phyloP scores from a whole-genome alignment of 768 basidiomycete genomes.

The Tremella fuciformis region DNA sequence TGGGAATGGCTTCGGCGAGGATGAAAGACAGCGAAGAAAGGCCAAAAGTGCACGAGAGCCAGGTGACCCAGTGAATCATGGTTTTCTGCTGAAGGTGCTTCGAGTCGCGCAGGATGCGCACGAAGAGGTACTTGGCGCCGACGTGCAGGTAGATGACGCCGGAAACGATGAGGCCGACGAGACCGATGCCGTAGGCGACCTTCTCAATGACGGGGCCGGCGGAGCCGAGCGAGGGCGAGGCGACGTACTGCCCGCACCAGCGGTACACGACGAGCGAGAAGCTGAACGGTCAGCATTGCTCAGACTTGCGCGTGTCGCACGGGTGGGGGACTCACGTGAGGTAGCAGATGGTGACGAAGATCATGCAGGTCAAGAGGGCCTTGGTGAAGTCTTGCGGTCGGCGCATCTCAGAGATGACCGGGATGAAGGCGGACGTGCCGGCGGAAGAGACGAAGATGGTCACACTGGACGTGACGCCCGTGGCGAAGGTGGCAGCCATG shows the following conservation, averaged over 20 bases:
- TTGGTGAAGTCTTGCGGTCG: conserved; percentile 38
- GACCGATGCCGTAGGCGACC: conserved; percentile 30
- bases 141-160: conserved; percentile 26
- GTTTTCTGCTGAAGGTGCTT: conserved; percentile 24
- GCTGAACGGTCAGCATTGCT: conserved; percentile 1
- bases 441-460: conserved; percentile 19
- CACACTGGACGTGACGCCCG: conserved; percentile 15
- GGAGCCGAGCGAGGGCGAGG: conserved; percentile 42
- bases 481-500: conserved; percentile 12
- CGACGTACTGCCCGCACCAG: conserved; percentile 37
- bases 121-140: conserved; percentile 27
- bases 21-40: conserved; percentile 22
- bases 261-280: conserved; percentile 20
- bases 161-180: conserved; percentile 25
- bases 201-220: conserved; percentile 37
- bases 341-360: conserved; percentile 18
- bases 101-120: conserved; percentile 22
- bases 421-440: conserved; percentile 11
- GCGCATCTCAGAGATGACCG: conserved; percentile 45
- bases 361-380: conserved; percentile 30
- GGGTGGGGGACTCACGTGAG: conserved; percentile 3
- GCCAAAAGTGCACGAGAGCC: conserved; percentile 28
- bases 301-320: background rate
- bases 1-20: conserved; percentile 18
- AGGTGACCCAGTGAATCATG: conserved; percentile 20